Conservation (phyloP, 345 rosid genomes). For the Moricandia arvensis region DNA sequence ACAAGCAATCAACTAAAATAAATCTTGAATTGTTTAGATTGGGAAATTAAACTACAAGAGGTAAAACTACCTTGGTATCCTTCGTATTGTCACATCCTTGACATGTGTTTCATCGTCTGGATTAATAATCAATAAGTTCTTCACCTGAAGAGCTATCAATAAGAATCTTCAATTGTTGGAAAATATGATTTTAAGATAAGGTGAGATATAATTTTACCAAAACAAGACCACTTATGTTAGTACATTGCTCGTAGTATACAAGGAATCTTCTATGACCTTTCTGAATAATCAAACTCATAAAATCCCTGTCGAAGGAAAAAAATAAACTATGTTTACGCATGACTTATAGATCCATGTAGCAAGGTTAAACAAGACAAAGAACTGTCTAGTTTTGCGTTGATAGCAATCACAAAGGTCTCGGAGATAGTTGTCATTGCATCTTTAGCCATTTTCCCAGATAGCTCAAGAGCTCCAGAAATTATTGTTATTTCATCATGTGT, state of each 20-base stretch:
- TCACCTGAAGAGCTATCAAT: slow-evolving; percentile 44
- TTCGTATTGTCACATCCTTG: slow-evolving; percentile 71
- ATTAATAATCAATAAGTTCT: slow-evolving; percentile 72
- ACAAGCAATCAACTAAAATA: not conserved
- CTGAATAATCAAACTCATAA: slow-evolving; percentile 72
- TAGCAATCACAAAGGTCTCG: slow-evolving; percentile 73
- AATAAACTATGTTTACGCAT: slow-evolving; percentile 15
- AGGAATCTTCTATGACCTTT: slow-evolving; percentile 95
- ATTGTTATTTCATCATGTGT: slow-evolving; percentile 96
- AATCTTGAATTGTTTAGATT: not conserved
- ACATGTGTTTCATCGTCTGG: slow-evolving; percentile 72
- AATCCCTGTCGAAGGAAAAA: slow-evolving; percentile 42
- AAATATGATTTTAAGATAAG: not conserved
- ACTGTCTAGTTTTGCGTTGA: slow-evolving; percentile 76
- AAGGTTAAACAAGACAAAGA: slow-evolving; percentile 21
- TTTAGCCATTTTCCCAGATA: slow-evolving; percentile 63
- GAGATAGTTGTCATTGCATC: slow-evolving; percentile 84
- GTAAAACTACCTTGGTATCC: slow-evolving; percentile 69
- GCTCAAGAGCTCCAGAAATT: slow-evolving; percentile 94
- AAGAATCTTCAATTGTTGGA: not conserved
- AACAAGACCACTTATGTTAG: slow-evolving; percentile 84
- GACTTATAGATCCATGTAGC: not conserved
- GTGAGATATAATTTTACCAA: slow-evolving; percentile 46
- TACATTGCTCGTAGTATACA: slow-evolving; percentile 77
- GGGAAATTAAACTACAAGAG: not conserved